Evolutionary conservation across 352 stramenopile species (phyloP), one percentile per base, ranked within the genome.

Genomic region (Pythium rhizo-oryzae): DNA sequence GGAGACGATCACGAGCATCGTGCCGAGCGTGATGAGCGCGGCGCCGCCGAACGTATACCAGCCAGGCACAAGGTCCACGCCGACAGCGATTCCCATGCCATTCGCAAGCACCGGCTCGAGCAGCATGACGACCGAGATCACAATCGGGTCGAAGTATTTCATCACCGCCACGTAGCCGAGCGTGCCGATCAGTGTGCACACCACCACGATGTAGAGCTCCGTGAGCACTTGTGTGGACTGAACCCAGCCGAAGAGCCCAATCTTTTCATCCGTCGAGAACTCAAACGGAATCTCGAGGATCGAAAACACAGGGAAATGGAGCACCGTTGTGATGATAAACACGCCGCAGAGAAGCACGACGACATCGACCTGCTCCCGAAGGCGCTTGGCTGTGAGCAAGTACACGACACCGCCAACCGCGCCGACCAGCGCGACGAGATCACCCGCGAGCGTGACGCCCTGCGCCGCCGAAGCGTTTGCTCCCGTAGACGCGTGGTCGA

Each of bases 71-170:
- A 83, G 68, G 19, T 93, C 84, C n/a, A 96, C 87, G 18, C 85
- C 83, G 15, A 86, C 72, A 21, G 74, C 78, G 12, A 93, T 76
- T 25, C 89, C 91, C 69, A 97, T 91, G 21, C 90, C 77, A 4
- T 81, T 80, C 4, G 84, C 90, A 13, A 94, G 51, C 50, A 96
- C 75, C 13, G 91, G 91, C 72, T 98, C 90, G n/a, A 97, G 68
- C 13, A 98, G 75, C 77, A 93, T 95, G 35, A 96, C 90, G 33
- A 96, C 91, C 9, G 89, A 90, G 35, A 97, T 80, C 24, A 97
- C 90, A 57, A 98, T 91, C 25, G 90, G 81, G 49, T 94, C 86
- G 50, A 98, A 98, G 74, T 98, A 97, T 60, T 98, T 97, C 81
- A 98, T 90, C 13, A 93, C 87, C 4, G 80, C 79, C 49, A 98